Conservation (phyloP, 2,329 filamentous ascomycete genomes). For the Botrytis medusae region DNA sequence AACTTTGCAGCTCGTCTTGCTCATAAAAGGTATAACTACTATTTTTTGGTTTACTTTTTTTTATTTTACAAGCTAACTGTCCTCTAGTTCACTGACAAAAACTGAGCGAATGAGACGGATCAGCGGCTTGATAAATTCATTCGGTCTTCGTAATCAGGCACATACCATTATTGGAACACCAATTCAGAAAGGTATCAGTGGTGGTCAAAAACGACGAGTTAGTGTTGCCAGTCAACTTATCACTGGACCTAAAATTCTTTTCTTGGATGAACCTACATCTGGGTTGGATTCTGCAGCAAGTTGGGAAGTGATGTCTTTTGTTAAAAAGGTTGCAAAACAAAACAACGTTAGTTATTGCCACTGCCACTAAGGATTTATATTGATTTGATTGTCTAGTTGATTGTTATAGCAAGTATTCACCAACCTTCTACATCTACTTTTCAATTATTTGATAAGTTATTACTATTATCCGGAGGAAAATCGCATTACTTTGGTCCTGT, state of each 20-base stretch:
- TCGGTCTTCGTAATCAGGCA: conserved; percentile 69
- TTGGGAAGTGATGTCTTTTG: conserved; percentile 67
- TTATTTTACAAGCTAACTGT: neutral
- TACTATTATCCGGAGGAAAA: conserved; percentile 69
- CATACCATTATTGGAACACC: conserved; percentile 77
- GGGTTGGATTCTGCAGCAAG: conserved; percentile 69
- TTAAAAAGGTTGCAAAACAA: conserved; percentile 42
- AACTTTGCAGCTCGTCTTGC: conserved; percentile 72
- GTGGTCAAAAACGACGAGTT: conserved; percentile 79
- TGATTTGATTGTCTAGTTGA: conserved; percentile 55
- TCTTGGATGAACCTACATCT: conserved; percentile 85
- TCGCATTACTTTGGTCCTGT: conserved; percentile 73
- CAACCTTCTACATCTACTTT: conserved; percentile 81
- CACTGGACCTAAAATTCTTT: conserved; percentile 63
- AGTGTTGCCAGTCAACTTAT: conserved; percentile 80
- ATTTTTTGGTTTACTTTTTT: neutral
- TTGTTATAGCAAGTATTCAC: conserved; percentile 81
- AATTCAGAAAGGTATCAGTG: conserved; percentile 78
- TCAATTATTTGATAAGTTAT: conserved; percentile 75
- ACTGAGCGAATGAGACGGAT: conserved; percentile 62
- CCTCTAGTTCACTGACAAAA: conserved; percentile 43
- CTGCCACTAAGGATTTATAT: conserved; percentile 37
- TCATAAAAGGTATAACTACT: conserved; percentile 49
- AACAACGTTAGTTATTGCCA: conserved; percentile 55
- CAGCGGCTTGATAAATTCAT: conserved; percentile 64